A percentile compares a stretch with the other conserved stretches of the same genome.
Conservation (phyloP, 805 yeast genomes). For the Candida adriatica region DNA sequence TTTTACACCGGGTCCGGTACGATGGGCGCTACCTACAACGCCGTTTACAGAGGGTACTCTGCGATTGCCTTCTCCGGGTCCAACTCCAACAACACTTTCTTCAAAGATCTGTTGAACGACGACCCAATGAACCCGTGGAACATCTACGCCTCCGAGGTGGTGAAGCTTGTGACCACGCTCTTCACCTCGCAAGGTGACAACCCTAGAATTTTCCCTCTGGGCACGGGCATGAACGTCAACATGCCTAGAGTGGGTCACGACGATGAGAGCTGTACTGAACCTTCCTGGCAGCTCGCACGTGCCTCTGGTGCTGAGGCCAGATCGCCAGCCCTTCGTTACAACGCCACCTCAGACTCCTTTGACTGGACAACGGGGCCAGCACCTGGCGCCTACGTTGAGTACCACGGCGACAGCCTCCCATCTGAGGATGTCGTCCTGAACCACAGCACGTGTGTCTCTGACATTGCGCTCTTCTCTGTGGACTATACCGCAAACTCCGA, state of each 20-base stretch:
- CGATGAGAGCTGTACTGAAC: slow-evolving; percentile 32
- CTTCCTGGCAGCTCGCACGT: slow-evolving; percentile 39
- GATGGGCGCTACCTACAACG: slow-evolving; percentile 42
- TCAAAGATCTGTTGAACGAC: slow-evolving; percentile 81
- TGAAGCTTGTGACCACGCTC: slow-evolving; percentile 32
- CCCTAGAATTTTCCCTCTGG: slow-evolving; percentile 33
- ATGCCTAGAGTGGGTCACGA: slow-evolving; percentile 40
- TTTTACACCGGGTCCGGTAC: slow-evolving; percentile 42
- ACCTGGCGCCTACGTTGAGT: slow-evolving; percentile 22
- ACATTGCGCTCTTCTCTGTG: slow-evolving; percentile 41
- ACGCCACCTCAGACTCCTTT: slow-evolving; percentile 32
- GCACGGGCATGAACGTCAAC: slow-evolving; percentile 42
- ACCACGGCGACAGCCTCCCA: slow-evolving; percentile 40
- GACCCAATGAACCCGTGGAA: slow-evolving; percentile 36
- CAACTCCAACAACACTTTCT: slow-evolving; percentile 48
- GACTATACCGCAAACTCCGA: slow-evolving; percentile 28
- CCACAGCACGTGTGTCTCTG: slow-evolving; percentile 31
- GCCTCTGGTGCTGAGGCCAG: slow-evolving; percentile 31
- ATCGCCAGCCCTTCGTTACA: slow-evolving; percentile 23
- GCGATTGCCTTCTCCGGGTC: slow-evolving; percentile 49
- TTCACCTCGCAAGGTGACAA: slow-evolving; percentile 33
- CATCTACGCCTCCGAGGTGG: slow-evolving; percentile 36
- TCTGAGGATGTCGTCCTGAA: slow-evolving; percentile 30
- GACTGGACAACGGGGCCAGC: slow-evolving; percentile 15
- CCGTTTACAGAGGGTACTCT: slow-evolving; percentile 42